Conservation (phyloP, 163 green algal species). For the Scenedesmus sp. region DNA sequence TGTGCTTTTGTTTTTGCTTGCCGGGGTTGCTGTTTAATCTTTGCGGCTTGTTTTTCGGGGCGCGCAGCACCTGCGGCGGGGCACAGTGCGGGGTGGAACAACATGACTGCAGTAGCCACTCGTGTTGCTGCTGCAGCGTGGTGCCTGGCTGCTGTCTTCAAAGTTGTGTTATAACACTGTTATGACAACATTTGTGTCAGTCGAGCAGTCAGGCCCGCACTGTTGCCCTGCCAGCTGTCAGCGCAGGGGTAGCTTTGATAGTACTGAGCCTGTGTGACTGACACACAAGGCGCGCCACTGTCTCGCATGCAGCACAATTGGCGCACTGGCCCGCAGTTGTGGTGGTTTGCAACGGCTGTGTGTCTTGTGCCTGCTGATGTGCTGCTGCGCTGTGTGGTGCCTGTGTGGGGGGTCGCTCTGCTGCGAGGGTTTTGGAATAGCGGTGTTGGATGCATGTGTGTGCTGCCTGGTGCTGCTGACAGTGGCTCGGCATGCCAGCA, state of each 20-base stretch:
- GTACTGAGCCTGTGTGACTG: neutral
- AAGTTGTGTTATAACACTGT: neutral
- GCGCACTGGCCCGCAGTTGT: neutral
- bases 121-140: neutral
- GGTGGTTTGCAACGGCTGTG: neutral
- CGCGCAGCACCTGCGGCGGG: neutral
- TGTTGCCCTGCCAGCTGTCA: neutral
- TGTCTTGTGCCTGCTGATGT: neutral
- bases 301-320: neutral
- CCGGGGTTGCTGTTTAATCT: neutral
- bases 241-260: neutral
- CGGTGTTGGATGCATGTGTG: neutral
- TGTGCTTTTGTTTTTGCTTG: neutral
- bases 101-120: neutral
- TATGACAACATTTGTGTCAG: neutral
- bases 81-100: neutral
- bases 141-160: neutral
- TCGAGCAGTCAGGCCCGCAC: neutral
- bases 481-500: neutral
- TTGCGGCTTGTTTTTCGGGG: too few species aligned
- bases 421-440: neutral
- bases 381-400: neutral
- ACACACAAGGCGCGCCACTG: neutral
- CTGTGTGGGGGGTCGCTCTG: neutral
- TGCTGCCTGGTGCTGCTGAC: neutral